These are phyloP conservation scores for Monascus purpureus DNA, from an alignment of 495 filamentous ascomycete genomes.

Conservation along the genomic window DNA sequence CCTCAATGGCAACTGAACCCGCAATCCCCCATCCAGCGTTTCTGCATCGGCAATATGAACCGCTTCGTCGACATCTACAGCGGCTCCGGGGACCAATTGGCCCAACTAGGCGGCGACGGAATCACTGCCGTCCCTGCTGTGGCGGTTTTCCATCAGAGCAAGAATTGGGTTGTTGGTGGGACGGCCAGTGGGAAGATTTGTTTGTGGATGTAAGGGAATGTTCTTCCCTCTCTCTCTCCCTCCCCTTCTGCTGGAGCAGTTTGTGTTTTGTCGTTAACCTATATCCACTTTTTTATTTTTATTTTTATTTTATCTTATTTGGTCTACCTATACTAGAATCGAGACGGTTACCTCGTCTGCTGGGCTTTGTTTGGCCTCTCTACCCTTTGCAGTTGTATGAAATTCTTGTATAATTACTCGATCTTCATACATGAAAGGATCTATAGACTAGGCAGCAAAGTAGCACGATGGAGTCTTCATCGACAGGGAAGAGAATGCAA, in stretches of 20 bases:
- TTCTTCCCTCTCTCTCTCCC: background rate
- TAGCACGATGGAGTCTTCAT: too few relatives aligned
- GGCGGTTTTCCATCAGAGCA: constrained; percentile 72
- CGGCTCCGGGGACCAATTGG: constrained; percentile 68
- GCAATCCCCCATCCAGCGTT: constrained; percentile 60
- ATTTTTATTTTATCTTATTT: background rate
- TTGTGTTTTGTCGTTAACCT: background rate
- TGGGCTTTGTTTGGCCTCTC: too few relatives aligned
- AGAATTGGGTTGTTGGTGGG: constrained; percentile 86
- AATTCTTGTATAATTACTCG: too few relatives aligned
- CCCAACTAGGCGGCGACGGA: constrained; percentile 73
- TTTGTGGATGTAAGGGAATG: constrained; percentile 59
- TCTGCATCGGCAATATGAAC: constrained; percentile 96
- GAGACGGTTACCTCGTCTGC: too few relatives aligned
- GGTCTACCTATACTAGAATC: too few relatives aligned
- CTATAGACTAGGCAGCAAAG: too few relatives aligned
- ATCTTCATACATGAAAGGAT: too few relatives aligned
- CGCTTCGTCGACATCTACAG: constrained; percentile 88
- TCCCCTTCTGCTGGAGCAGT: background rate
- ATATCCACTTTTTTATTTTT: background rate
- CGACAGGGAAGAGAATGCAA: too few relatives aligned
- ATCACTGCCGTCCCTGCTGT: constrained; percentile 93
- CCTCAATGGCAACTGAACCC: constrained; percentile 85
- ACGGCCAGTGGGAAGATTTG: constrained; percentile 87
- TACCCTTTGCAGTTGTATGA: too few relatives aligned